A percentile compares a stretch with the other conserved stretches of the same genome.
These are phyloP conservation scores for Oxyria digyna DNA, from an alignment of 148 eudicot species.

Conservation along the genomic window DNA sequence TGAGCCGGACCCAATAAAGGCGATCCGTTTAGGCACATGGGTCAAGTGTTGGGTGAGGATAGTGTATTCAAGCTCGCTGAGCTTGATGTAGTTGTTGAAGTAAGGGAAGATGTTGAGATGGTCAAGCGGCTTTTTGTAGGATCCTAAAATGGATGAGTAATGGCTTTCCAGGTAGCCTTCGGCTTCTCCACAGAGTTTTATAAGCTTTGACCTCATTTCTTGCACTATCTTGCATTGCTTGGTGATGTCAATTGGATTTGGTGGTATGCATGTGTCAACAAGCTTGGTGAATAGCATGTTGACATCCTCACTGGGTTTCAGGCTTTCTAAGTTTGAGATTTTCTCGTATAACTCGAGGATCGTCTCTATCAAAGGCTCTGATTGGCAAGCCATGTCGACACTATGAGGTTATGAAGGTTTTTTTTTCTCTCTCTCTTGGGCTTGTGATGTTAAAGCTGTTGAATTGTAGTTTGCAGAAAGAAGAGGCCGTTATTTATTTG, in stretches of 20 bases:
- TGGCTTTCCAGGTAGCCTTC: conserved; percentile 73
- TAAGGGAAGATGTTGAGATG: conserved; percentile 72
- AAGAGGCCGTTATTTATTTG: conserved; percentile 24
- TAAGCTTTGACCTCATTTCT: conserved; percentile 52
- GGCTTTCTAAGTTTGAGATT: conserved; percentile 20
- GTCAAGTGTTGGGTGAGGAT: conserved; percentile 31
- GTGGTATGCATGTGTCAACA: conserved; percentile 69
- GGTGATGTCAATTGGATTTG: conserved; percentile 51
- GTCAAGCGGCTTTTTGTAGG: conserved; percentile 46
- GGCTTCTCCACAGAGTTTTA: conserved; percentile 66
- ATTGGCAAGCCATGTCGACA: conserved; percentile 32
- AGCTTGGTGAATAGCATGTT: conserved; percentile 38
- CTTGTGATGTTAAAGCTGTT: not conserved
- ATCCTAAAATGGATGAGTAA: conserved; percentile 43
- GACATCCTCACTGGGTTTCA: conserved; percentile 29
- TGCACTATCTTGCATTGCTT: conserved; percentile 40
- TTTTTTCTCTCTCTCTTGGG: conserved; percentile 2
- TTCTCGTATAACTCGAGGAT: conserved; percentile 22
- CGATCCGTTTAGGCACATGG: conserved; percentile 30
- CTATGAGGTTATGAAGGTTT: conserved; percentile 14
- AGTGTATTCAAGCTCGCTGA: conserved; percentile 44
- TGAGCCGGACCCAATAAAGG: conserved; percentile 86
- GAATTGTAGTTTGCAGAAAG: not conserved
- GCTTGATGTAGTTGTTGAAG: conserved; percentile 59
- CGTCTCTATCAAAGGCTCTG: conserved; percentile 27